Percentiles rank a stretch among this genome's conserved stretches.
Conservation (phyloP, 768 basidiomycete species). For the Termitomyces sp. region DNA sequence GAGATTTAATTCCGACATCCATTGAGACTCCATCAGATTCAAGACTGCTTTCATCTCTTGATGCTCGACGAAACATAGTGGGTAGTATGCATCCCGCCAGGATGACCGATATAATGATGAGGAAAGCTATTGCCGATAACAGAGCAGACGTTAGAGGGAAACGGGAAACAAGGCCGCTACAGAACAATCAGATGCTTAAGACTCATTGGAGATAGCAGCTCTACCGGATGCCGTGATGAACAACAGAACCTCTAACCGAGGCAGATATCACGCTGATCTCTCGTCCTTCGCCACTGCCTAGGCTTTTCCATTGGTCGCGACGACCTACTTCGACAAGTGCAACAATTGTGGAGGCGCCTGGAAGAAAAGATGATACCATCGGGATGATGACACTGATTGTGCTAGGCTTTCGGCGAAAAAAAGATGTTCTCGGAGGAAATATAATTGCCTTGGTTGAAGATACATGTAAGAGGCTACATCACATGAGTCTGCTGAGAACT, state of each 20-base stretch:
- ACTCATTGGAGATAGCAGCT: neutral
- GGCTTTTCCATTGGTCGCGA: conserved; percentile 61
- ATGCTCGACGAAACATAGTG: conserved; percentile 22
- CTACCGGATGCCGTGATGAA: conserved; percentile 68
- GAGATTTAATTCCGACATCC: neutral
- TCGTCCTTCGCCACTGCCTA: conserved; percentile 66
- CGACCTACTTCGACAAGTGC: conserved; percentile 75
- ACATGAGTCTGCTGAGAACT: conserved; percentile 20
- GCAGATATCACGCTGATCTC: conserved; percentile 68
- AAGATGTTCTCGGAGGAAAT: conserved; percentile 35
- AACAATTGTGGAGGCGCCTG: conserved; percentile 38
- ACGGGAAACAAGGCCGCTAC: conserved; percentile 63
- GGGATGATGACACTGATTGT: conserved; percentile 46
- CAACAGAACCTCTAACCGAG: conserved; percentile 53
- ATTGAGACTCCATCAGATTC: neutral
- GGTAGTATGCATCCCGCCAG: conserved; percentile 51
- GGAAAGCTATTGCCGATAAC: conserved; percentile 38
- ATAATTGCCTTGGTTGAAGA: conserved; percentile 48
- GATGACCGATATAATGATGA: conserved; percentile 38
- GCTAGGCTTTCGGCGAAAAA: conserved; percentile 33
- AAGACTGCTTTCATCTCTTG: conserved; percentile 7
- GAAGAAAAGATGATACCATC: conserved; percentile 49
- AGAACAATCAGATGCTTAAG: neutral
- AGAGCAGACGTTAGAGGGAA: conserved; percentile 58
- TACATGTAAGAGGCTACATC: neutral